These are phyloP conservation scores for Carallia pectinifolia DNA, from an alignment of 345 rosid genomes.

Conservation along the genomic window DNA sequence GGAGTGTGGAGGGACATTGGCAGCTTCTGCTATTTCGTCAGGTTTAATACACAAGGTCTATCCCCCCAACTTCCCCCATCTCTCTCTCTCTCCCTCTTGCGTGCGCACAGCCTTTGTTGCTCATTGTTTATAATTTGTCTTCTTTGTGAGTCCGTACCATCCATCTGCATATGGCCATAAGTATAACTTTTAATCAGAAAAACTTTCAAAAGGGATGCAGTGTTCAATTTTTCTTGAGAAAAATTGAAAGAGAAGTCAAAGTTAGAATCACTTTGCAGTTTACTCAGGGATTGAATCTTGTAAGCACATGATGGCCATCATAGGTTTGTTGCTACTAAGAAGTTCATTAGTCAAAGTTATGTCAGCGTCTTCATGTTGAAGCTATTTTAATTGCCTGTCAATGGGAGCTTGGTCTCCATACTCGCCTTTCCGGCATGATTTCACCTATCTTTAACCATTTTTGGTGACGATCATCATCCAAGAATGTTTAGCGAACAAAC, in stretches of 20 bases:
- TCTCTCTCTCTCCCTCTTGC: background rate
- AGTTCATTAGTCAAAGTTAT: no score
- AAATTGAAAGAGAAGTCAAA: no score
- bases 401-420: no score
- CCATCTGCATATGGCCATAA: background rate
- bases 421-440: background rate
- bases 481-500: background rate
- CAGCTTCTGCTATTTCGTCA: conserved; percentile 88
- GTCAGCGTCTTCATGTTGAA: no score
- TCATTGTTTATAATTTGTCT: background rate
- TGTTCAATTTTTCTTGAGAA: no score
- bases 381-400: no score
- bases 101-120: background rate
- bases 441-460: background rate
- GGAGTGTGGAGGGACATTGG: conserved; percentile 93
- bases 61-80: background rate
- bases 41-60: conserved; percentile 88
- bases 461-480: background rate
- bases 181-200: no score
- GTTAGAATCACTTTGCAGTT: no score
- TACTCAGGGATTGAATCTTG: no score
- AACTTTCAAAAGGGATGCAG: no score
- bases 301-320: no score
- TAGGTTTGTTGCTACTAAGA: no score
- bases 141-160: background rate